phyloP scores from a whole-genome alignment of 73 alveolate species.

The Breviolum minutum region DNA sequence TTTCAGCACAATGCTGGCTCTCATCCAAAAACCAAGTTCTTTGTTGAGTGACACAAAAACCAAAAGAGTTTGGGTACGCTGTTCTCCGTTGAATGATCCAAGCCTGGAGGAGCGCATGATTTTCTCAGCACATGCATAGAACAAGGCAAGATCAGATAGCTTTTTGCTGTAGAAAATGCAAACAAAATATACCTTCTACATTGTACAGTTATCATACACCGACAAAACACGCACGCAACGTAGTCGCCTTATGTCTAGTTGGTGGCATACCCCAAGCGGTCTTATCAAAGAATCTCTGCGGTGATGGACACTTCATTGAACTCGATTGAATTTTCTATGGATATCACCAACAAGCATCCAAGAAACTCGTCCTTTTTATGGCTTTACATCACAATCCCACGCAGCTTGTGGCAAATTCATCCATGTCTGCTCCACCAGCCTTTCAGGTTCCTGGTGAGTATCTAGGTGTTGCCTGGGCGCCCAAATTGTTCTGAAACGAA shows the following conservation, averaged over 20 bases:
- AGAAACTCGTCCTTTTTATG: not conserved
- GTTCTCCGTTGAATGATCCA: conserved; percentile 85
- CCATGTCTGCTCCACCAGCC: not conserved
- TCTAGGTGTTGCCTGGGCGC: conserved; percentile 55
- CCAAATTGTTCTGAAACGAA: not conserved
- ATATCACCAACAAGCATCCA: too few species aligned
- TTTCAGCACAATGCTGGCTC: not conserved
- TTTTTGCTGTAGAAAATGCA: not conserved
- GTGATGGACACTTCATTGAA: too few species aligned
- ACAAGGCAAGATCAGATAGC: too few species aligned
- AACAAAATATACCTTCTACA: not conserved
- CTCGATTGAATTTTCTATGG: too few species aligned
- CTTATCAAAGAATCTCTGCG: too few species aligned
- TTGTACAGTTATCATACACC: too few species aligned
- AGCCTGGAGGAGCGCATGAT: conserved; percentile 28
- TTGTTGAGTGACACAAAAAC: conserved; percentile 45
- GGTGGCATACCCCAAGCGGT: too few species aligned
- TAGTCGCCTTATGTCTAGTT: too few species aligned
- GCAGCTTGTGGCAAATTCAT: not conserved
- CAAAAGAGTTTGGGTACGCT: conserved; percentile 65
- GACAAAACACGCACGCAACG: too few species aligned
- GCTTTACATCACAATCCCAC: not conserved
- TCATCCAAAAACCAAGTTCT: not conserved
- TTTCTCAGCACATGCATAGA: too few species aligned
- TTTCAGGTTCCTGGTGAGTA: conserved; percentile 86